Conservation (phyloP, 495 filamentous ascomycete genomes). For the Aspergillus sclerotioniger region DNA sequence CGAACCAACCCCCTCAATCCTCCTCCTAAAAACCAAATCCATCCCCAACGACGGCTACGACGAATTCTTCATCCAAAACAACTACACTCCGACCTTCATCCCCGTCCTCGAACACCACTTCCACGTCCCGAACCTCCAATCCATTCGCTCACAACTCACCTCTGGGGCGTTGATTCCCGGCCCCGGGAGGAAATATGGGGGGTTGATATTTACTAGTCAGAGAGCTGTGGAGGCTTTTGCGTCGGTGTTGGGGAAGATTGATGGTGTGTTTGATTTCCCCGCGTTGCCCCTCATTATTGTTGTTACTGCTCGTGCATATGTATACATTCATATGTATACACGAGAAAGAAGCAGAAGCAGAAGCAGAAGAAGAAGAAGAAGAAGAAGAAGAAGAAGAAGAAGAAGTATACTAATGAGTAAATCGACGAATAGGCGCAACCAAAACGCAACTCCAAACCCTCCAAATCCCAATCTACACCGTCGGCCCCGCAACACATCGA, state of each 20-base stretch:
- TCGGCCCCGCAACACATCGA: constrained; percentile 85
- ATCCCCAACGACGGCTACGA: constrained; percentile 75
- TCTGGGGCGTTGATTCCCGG: constrained; percentile 26
- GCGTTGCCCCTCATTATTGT: constrained; percentile 50
- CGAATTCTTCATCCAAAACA: constrained; percentile 59
- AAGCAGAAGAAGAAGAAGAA: too few relatives aligned
- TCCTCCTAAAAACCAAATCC: constrained; percentile 87
- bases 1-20: constrained; percentile 38
- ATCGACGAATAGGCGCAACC: not conserved
- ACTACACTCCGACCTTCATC: constrained; percentile 63
- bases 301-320: constrained; percentile 10
- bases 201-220: constrained; percentile 91
- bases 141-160: constrained; percentile 42
- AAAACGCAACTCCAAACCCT: not conserved
- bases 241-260: constrained; percentile 54
- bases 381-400: too few relatives aligned
- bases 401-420: too few relatives aligned
- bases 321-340: not conserved
- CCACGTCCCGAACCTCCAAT: constrained; percentile 44
- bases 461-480: constrained; percentile 70
- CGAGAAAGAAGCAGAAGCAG: too few relatives aligned
- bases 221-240: constrained; percentile 86
- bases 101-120: constrained; percentile 79
- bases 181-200: constrained; percentile 58
- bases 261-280: constrained; percentile 33